These are phyloP conservation scores for Suillus sp. DNA, from an alignment of 768 basidiomycete genomes.

Conservation along the genomic window DNA sequence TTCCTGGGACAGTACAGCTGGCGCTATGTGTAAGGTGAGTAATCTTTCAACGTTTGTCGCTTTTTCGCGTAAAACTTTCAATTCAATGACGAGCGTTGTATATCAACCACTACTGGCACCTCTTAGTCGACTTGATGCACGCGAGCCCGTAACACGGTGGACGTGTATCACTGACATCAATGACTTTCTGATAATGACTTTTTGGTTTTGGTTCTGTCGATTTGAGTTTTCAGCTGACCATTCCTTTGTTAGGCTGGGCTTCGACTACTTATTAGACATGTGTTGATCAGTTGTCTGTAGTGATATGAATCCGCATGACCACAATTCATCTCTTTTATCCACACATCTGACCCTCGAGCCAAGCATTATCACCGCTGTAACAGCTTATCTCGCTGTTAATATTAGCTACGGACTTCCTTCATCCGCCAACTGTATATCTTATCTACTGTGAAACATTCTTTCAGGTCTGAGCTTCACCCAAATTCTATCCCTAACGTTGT, in stretches of 20 bases:
- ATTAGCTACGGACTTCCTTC: slow-evolving; percentile 1
- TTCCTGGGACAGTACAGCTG: background rate
- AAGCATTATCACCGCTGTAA: background rate
- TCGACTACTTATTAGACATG: background rate
- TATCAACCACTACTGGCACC: slow-evolving; percentile 78
- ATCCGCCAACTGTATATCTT: slow-evolving; percentile 6
- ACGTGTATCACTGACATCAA: slow-evolving; percentile 78
- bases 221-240: slow-evolving; percentile 21
- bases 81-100: slow-evolving; percentile 83
- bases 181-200: slow-evolving; percentile 49
- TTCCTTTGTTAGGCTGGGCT: background rate
- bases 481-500: background rate
- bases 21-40: background rate
- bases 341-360: background rate
- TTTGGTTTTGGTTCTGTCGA: background rate
- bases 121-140: slow-evolving; percentile 83
- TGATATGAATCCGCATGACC: background rate
- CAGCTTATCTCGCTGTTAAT: slow-evolving; percentile 6
- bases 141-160: slow-evolving; percentile 33
- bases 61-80: slow-evolving; percentile 9
- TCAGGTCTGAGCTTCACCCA: background rate
- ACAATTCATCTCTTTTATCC: background rate
- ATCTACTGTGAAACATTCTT: background rate
- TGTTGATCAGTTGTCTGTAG: background rate
- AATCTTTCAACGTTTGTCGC: background rate